Evolutionary conservation across 148 eudicot species (phyloP).

Genomic region (Cornus kousa): DNA sequence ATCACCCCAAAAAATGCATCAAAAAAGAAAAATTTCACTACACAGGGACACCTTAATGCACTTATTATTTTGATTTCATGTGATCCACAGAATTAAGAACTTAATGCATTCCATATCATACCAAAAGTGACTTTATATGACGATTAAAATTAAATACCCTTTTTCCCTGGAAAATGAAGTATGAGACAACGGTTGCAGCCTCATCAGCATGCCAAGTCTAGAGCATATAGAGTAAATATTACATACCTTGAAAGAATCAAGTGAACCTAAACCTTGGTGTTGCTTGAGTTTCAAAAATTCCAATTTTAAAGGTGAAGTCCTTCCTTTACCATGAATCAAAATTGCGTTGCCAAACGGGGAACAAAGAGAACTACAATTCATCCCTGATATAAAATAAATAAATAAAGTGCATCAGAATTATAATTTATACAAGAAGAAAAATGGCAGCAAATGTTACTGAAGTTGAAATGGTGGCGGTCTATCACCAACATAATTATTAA

Average conservation of each 20-base stretch:
- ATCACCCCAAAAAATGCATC: not conserved
- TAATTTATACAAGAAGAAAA: not conserved
- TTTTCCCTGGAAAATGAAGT: not conserved
- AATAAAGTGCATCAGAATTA: not conserved
- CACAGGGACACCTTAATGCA: not conserved
- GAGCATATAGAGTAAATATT: not conserved
- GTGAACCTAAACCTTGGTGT: conserved; percentile 29
- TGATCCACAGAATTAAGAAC: not conserved
- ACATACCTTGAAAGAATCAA: conserved; percentile 54
- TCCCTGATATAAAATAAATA: conserved; percentile 20
- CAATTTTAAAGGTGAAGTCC: conserved; percentile 19
- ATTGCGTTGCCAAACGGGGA: conserved; percentile 20
- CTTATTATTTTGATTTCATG: not conserved
- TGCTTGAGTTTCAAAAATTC: conserved; percentile 32
- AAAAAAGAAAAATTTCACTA: not conserved
- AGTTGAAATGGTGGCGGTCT: too few relatives aligned
- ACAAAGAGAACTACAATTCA: conserved; percentile 25
- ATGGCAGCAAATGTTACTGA: not conserved
- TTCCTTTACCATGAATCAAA: conserved; percentile 27
- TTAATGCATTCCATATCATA: not conserved
- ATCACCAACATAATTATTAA: too few relatives aligned
- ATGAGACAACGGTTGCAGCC: not conserved
- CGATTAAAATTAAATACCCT: not conserved
- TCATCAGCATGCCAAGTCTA: not conserved
- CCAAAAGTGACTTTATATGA: not conserved